These are phyloP conservation scores for Phytophthora tentaculata DNA, from an alignment of 352 stramenopile genomes.

Conservation along the genomic window DNA sequence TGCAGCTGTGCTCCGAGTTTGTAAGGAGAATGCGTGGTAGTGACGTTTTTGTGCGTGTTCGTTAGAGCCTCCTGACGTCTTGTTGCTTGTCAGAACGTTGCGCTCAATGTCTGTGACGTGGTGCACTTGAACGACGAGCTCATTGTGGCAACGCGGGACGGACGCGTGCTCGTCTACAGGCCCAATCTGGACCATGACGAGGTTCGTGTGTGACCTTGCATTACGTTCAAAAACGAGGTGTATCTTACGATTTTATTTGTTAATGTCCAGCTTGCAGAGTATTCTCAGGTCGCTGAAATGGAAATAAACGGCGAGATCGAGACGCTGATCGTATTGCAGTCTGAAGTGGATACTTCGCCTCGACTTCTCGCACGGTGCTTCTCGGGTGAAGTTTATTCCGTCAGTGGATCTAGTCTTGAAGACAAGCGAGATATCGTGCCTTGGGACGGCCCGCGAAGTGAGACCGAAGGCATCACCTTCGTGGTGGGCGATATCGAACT, in stretches of 20 bases:
- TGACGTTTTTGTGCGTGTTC: not conserved
- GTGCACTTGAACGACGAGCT: conserved; percentile 58
- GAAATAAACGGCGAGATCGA: conserved; percentile 71
- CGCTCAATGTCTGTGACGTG: conserved; percentile 74
- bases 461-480: conserved; percentile 46
- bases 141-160: conserved; percentile 69
- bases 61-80: conserved; percentile 2
- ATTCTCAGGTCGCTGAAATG: conserved; percentile 55
- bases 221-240: not conserved
- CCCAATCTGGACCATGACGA: conserved; percentile 30
- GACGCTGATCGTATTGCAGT: conserved; percentile 46
- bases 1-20: conserved; percentile 69
- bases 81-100: conserved; percentile 50
- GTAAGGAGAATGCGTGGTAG: conserved; percentile 38
- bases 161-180: conserved; percentile 61
- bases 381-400: conserved; percentile 58
- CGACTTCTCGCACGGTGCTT: conserved; percentile 58
- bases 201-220: conserved; percentile 17
- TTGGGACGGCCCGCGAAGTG: conserved; percentile 42
- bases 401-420: conserved; percentile 3
- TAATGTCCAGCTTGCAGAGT: conserved; percentile 49
- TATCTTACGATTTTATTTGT: conserved; percentile 9
- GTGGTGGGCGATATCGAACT: conserved; percentile 51
- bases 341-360: conserved; percentile 17
- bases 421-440: conserved; percentile 28